A percentile compares a stretch with the other conserved stretches of the same genome.
phyloP scores from a whole-genome alignment of 305 asterid genomes.

The Solanum aculeatissimum region DNA sequence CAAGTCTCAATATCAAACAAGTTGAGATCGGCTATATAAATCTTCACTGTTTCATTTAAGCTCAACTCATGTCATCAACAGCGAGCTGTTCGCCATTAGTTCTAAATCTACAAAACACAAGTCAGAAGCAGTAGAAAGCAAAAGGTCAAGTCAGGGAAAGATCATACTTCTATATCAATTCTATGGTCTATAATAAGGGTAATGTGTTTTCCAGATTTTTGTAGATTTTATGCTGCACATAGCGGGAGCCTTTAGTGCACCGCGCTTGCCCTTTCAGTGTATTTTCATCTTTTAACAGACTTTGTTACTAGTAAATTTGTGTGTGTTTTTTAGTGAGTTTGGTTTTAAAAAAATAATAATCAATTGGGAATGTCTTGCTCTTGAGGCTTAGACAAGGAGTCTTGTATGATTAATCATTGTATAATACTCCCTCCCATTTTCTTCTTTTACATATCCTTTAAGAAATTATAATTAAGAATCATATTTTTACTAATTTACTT shows the following conservation, averaged over 20 bases:
- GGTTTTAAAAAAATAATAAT: not conserved
- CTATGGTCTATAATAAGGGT: not conserved
- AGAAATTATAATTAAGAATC: not conserved
- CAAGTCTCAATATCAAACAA: not conserved
- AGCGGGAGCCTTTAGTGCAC: too few relatives aligned
- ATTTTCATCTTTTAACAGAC: not conserved
- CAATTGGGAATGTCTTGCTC: not conserved
- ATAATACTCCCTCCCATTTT: not conserved
- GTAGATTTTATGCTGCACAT: too few relatives aligned
- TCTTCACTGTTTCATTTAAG: not conserved
- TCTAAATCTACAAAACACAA: not conserved
- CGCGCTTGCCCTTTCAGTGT: too few relatives aligned
- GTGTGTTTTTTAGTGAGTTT: not conserved
- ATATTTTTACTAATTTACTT: too few relatives aligned
- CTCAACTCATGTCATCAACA: not conserved
- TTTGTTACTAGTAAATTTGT: not conserved
- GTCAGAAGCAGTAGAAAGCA: not conserved
- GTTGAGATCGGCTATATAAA: not conserved
- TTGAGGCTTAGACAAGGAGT: not conserved
- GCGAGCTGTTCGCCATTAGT: too few relatives aligned
- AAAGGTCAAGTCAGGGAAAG: not conserved
- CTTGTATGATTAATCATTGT: not conserved
- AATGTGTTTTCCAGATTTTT: not conserved
- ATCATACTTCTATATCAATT: not conserved
- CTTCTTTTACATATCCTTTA: rapidly evolving